These are phyloP conservation scores for Musa acuminata DNA, from an alignment of 176 grass and related monocot species.

Conservation along the genomic window DNA sequence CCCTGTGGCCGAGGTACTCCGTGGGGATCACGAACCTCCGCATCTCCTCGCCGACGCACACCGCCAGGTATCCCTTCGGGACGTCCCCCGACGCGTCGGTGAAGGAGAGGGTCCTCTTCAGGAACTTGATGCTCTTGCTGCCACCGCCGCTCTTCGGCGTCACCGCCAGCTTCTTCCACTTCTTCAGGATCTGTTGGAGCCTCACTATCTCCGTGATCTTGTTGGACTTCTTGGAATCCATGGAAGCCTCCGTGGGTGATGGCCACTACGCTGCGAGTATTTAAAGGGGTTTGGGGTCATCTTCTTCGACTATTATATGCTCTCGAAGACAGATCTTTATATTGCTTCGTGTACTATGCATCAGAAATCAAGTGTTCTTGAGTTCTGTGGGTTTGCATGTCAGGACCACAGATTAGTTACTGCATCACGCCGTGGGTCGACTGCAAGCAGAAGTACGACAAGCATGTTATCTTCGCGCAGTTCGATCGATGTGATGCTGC, in stretches of 20 bases:
- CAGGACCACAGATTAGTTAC: too few species aligned
- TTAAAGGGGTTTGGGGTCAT: not conserved
- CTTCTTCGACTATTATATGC: too few species aligned
- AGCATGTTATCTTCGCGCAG: too few species aligned
- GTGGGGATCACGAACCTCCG: constrained; percentile 17
- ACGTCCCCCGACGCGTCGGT: not conserved
- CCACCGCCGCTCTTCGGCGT: not conserved
- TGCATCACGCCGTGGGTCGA: too few species aligned
- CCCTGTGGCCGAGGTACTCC: constrained; percentile 2
- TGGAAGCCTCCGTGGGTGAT: not conserved
- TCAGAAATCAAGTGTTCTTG: too few species aligned
- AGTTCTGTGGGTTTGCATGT: too few species aligned
- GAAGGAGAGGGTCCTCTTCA: constrained; percentile 16
- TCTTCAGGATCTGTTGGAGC: constrained; percentile 17
- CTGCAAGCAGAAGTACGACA: too few species aligned
- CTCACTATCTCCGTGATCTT: constrained; percentile 17
- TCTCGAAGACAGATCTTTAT: too few species aligned
- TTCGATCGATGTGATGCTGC: too few species aligned
- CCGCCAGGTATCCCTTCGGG: constrained; percentile 15
- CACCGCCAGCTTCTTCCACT: constrained; percentile 19
- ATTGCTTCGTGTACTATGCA: too few species aligned
- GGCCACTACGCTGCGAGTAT: not conserved
- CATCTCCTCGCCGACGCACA: constrained; percentile 11
- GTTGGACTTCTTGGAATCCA: constrained; percentile 20
- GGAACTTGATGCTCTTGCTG: constrained; percentile 14